These are phyloP conservation scores for Erysiphe pulchra DNA, from an alignment of 2,329 filamentous ascomycete genomes.

Conservation along the genomic window DNA sequence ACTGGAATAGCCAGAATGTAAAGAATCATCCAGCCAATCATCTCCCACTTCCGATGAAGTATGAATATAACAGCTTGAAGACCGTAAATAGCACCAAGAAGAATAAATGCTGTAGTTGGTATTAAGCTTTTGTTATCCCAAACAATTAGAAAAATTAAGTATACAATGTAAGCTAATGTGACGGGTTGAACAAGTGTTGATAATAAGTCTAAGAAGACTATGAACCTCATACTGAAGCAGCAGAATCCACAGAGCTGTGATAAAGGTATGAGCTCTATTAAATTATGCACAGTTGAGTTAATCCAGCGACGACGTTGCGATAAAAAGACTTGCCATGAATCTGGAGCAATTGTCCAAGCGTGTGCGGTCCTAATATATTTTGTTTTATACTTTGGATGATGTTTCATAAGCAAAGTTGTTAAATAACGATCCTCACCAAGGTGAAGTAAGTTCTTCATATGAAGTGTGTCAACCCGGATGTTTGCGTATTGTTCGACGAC, in stretches of 20 bases:
- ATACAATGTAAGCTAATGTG: slow-evolving; percentile 68
- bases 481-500: slow-evolving; percentile 70
- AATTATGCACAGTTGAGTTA: slow-evolving; percentile 95
- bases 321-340: slow-evolving; percentile 81
- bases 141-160: slow-evolving; percentile 55
- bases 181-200: slow-evolving; percentile 84
- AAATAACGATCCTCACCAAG: slow-evolving; percentile 94
- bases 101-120: slow-evolving; percentile 65
- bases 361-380: slow-evolving; percentile 87
- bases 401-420: slow-evolving; percentile 80
- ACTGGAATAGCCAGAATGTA: slow-evolving; percentile 80
- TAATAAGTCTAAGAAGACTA: slow-evolving; percentile 82
- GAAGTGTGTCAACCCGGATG: slow-evolving; percentile 87
- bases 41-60: slow-evolving; percentile 89
- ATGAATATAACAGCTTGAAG: slow-evolving; percentile 95
- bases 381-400: slow-evolving; percentile 85
- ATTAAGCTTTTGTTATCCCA: slow-evolving; percentile 31
- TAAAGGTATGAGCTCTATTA: slow-evolving; percentile 83
- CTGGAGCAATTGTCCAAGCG: slow-evolving; percentile 91
- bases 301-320: slow-evolving; percentile 99
- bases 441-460: slow-evolving; percentile 96
- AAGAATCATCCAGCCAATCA: slow-evolving; percentile 98
- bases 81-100: slow-evolving; percentile 90
- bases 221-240: slow-evolving; percentile 98
- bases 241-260: slow-evolving; percentile 95